Base-by-base conservation (phyloP, 495 filamentous ascomycete species). In the Diplogelasinospora grovesii region DNA sequence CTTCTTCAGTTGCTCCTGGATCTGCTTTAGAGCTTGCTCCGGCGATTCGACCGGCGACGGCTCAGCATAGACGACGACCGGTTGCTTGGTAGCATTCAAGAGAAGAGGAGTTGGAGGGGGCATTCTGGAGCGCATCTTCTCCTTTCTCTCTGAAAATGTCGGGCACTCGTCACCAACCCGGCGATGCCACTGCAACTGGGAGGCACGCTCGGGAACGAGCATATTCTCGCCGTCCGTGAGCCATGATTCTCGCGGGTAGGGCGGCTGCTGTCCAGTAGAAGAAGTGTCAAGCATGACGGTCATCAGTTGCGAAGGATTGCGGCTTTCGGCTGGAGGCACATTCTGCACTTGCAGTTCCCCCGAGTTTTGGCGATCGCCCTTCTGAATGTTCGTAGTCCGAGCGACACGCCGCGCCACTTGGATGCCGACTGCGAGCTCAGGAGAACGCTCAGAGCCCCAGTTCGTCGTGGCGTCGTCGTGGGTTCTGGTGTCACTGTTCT, bases 81-180 rank as follows among this genome's bases (percentile, higher is more conserved):
- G 36, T 25, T 44, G 58, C 27, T 57, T 69, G 14, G 37, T 52
- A 1, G 42, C 50, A 29, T 60, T 62, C 8, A 75, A 39, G 32
- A 65, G 54, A 10, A 77, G 54, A 25, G 71, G 73, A 10, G 69
- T 56, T 5, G 73, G 71, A 8, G 70, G 65, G 8, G 68, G 59
- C 59, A 70, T 66, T 10, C 64, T 58, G 14, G 54, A 45, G 39
- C 65, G 48, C 22, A 50, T 43, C 47, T 52, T 57, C 10, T 57
- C 56, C 48, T 57, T 63, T 39, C 68, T 54, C n/a, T 56, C 60
- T 4, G 72, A 75, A 55, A 77, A 77, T 3, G 66, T 60, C 11
- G 71, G 73, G 27, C 69, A 69, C 9, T 70, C 62, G 15, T 77
- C 72, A 15, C 73, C 73, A 18, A 75, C 53, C 2, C 73, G 69